Evolutionary conservation across 2,329 filamentous ascomycete species (phyloP).

Genomic region (Dactylonectria estremocensis): DNA sequence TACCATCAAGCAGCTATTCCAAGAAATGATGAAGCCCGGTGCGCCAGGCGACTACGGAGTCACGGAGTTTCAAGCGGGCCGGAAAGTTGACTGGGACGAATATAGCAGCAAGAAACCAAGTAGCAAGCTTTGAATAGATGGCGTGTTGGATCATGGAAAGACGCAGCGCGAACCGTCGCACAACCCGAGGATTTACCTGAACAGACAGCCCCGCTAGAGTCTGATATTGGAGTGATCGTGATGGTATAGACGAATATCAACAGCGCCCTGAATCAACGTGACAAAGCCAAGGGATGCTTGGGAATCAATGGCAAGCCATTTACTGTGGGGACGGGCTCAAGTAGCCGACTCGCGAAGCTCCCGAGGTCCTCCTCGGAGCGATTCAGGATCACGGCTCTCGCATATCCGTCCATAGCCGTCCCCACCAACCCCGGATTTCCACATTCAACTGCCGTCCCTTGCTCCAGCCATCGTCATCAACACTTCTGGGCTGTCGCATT

Average conservation of each 20-base stretch:
- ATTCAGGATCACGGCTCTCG: background rate
- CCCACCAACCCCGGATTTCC: conserved; percentile 14
- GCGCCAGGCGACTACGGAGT: conserved; percentile 31
- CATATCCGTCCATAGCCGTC: background rate
- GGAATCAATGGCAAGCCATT: no score
- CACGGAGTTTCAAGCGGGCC: conserved; percentile 37
- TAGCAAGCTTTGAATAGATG: conserved; percentile 23
- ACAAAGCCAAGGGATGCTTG: no score
- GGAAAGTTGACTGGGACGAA: conserved; percentile 39
- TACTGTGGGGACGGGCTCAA: no score
- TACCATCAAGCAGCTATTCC: conserved; percentile 34
- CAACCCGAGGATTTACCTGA: background rate
- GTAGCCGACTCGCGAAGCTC: no score
- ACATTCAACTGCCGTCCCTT: background rate
- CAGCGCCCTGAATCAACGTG: no score
- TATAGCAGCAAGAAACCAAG: background rate
- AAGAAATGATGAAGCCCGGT: conserved; percentile 38
- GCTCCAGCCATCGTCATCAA: background rate
- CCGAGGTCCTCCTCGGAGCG: no score
- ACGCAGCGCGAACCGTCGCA: background rate
- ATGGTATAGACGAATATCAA: no score
- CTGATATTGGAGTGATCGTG: no score
- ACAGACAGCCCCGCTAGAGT: background rate
- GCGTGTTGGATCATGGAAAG: background rate
- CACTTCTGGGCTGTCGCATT: background rate